Evolutionary conservation across 2,329 filamentous ascomycete genomes (phyloP).

Genomic region (Aureobasidium sp.): DNA sequence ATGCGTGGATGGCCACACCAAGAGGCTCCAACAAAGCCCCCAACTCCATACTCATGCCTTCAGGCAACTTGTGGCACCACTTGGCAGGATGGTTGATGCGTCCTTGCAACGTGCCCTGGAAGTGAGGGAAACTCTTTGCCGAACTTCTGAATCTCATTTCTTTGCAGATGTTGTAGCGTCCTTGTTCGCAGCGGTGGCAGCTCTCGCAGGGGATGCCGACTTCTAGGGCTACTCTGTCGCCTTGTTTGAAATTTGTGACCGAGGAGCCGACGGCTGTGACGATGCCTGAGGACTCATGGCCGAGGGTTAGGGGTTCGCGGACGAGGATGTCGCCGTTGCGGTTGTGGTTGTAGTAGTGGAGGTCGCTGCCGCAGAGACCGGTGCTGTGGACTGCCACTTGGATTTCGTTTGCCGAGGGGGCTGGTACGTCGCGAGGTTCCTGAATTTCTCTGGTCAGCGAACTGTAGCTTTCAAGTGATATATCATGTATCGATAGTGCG

Average conservation of each 20-base stretch:
- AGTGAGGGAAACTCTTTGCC: conserved; percentile 54
- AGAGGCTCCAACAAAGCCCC: conserved; percentile 56
- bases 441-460: conserved; percentile 26
- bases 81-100: conserved; percentile 54
- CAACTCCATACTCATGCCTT: conserved; percentile 46
- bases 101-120: conserved; percentile 58
- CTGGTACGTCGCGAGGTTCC: conserved; percentile 46
- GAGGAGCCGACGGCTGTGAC: conserved; percentile 62
- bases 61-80: conserved; percentile 54
- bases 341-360: conserved; percentile 82
- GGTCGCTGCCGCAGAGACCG: conserved; percentile 64
- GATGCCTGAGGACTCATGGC: conserved; percentile 71
- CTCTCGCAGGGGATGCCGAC: conserved; percentile 76
- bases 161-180: conserved; percentile 57
- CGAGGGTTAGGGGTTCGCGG: conserved; percentile 72
- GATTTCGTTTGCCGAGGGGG: conserved; percentile 49
- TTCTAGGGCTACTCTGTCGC: conserved; percentile 87
- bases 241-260: conserved; percentile 49
- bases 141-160: conserved; percentile 52
- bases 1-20: conserved; percentile 54
- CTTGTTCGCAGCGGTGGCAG: conserved; percentile 49
- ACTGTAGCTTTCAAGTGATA: no score
- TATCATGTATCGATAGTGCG: no score
- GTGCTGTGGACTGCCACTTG: conserved; percentile 59
- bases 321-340: conserved; percentile 82